These are phyloP conservation scores for Ganoderma lingzhi DNA, from an alignment of 1,284 basidiomycete species.

Conservation along the genomic window DNA sequence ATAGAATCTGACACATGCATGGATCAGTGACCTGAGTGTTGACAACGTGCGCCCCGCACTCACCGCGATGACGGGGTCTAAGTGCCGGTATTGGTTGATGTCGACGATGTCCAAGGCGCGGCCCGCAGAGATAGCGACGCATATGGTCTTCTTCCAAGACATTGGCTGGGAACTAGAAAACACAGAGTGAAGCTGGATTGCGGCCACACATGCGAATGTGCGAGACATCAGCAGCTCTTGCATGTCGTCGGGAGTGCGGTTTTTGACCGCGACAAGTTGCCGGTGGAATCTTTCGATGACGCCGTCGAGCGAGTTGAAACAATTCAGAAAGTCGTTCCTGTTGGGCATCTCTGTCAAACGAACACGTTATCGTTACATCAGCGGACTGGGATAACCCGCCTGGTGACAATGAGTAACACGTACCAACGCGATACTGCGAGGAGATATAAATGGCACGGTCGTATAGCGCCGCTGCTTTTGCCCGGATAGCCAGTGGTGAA, in stretches of 20 bases:
- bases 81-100: conserved; percentile 21
- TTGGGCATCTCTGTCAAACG: conserved; percentile 22
- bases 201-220: conserved; percentile 30
- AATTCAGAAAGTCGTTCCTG: conserved; percentile 20
- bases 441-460: conserved; percentile 42
- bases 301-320: conserved; percentile 26
- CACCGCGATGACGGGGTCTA: conserved; percentile 36
- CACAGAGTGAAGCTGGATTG: conserved; percentile 32
- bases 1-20: conserved; percentile 23
- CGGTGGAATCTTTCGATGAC: conserved; percentile 31
- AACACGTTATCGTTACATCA: no score
- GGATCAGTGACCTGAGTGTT: neutral
- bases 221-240: conserved; percentile 32
- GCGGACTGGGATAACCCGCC: neutral
- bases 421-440: conserved; percentile 26
- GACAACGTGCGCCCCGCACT: conserved; percentile 11
- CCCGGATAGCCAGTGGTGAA: conserved; percentile 40
- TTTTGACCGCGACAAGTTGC: conserved; percentile 17
- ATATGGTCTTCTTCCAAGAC: conserved; percentile 26
- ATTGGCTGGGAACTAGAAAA: conserved; percentile 22
- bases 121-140: conserved; percentile 29
- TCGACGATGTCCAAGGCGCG: conserved; percentile 29
- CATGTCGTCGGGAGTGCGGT: conserved; percentile 22
- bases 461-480: conserved; percentile 46
- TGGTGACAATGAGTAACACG: neutral